phyloP scores from a whole-genome alignment of 2,329 filamentous ascomycete genomes.

The Alternaria brassicicola region DNA sequence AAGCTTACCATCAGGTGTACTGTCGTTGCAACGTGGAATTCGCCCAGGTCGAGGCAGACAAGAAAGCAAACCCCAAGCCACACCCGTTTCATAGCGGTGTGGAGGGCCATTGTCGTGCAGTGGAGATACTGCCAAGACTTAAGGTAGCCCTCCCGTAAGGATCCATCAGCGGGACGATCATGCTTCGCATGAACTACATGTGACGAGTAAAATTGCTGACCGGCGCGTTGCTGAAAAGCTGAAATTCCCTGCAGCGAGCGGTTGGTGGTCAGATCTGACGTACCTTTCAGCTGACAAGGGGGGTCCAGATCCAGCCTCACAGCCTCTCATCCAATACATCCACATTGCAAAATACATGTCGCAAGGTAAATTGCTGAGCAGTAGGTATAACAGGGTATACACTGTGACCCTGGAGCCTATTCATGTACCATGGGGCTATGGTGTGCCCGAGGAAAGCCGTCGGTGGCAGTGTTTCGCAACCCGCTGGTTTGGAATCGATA shows the following conservation, averaged over 20 bases:
- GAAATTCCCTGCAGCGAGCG: not conserved
- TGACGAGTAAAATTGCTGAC: conserved; percentile 2
- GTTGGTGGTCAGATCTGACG: conserved; percentile 11
- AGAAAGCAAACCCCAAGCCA: conserved; percentile 8
- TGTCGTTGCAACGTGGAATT: not conserved
- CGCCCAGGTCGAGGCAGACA: not conserved
- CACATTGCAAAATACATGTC: not conserved
- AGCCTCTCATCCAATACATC: not conserved
- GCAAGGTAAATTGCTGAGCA: not conserved
- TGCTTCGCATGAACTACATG: conserved; percentile 6
- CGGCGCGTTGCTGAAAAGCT: not conserved
- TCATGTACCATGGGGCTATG: not conserved
- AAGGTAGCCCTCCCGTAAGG: not conserved
- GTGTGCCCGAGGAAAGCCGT: not conserved
- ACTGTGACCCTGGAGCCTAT: not conserved
- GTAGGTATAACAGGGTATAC: not conserved
- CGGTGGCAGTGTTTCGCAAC: not conserved
- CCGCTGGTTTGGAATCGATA: not conserved
- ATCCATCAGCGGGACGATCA: not conserved
- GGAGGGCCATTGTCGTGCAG: conserved; percentile 5
- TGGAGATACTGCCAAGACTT: not conserved
- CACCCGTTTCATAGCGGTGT: not conserved
- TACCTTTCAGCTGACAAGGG: conserved; percentile 10
- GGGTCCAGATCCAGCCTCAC: not conserved
- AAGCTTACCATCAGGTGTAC: conserved; percentile 1